Conservation (phyloP, 1,139 yeast genomes). For the Candida sp. region DNA sequence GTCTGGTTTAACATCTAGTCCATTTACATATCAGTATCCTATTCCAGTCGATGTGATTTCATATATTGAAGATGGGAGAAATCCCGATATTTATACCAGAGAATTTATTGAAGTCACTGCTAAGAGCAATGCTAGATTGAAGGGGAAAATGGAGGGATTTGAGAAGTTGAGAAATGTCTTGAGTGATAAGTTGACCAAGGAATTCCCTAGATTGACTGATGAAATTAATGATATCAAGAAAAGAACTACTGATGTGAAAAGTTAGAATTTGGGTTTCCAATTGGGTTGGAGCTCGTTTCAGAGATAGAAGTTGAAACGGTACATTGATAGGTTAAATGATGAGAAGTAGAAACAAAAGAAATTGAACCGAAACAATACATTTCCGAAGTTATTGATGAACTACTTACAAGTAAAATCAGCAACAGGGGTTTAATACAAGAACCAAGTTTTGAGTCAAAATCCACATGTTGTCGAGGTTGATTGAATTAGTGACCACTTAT, state of each 20-base stretch:
- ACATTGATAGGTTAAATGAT: too few species aligned
- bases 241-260: slow-evolving; percentile 12
- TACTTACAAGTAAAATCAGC: too few species aligned
- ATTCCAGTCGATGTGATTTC: slow-evolving; percentile 77
- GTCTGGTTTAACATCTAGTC: slow-evolving; percentile 30
- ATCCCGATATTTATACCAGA: slow-evolving; percentile 94
- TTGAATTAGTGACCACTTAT: too few species aligned
- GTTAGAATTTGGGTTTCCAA: background rate
- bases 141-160: slow-evolving; percentile 76
- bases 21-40: slow-evolving; percentile 36
- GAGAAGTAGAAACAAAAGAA: too few species aligned
- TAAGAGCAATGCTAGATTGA: slow-evolving; percentile 79
- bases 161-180: slow-evolving; percentile 57
- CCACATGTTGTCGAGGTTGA: too few species aligned
- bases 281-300: background rate
- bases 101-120: slow-evolving; percentile 94
- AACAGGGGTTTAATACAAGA: too few species aligned
- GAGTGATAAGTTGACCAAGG: slow-evolving; percentile 65
- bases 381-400: too few species aligned
- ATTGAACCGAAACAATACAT: too few species aligned
- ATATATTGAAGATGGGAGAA: slow-evolving; percentile 92
- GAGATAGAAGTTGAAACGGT: too few species aligned
- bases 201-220: slow-evolving; percentile 68
- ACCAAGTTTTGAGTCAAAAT: too few species aligned
- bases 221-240: slow-evolving; percentile 33